Evolutionary conservation across 2,329 filamentous ascomycete genomes (phyloP), one percentile per base, ranked within the genome.

Genomic region (Penicillium sp.): DNA sequence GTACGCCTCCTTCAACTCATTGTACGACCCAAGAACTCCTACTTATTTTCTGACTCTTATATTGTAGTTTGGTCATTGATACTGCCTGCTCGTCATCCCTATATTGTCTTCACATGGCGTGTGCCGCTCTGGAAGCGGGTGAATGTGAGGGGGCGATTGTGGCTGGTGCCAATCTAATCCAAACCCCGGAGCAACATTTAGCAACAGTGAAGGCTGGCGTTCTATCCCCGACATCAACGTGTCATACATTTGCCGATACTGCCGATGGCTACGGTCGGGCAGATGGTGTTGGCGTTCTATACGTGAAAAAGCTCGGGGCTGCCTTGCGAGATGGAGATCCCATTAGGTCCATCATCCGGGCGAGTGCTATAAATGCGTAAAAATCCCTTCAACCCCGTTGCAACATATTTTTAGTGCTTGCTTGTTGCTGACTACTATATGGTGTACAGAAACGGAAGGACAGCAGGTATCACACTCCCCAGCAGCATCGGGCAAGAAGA

Each of bases 241-340:
- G 52, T 20, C 51, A 56, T 5, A 48, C 55, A 1, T 65, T 60
- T n/a, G 60, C 63, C 27, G 48, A 33, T 6, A 23, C 27, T 1
- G 62, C 59, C 8, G 20, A 58, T 37, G 61, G 64, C 4, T 67
- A 66, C 45, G 63, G 55, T 26, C 54, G 64, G 33, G 62, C 53
- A 14, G 64, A 67, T 11, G 64, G 58, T 5, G 49, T 57, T n/a
- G 60, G 25, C 6, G 47, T 47, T 5, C 15, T 68, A 5, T 48
- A 64, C 12, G 23, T 68, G 6, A 68, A 68, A 49, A 37, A 57
- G 1, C 44, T 67, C 5, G 33, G 25, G 1, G 54, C 60, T 26
- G 65, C 65, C 2, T 7, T 61, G 11, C 18, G 41, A 4, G 59
- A 64, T 37, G 60, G 59, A 15, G 62, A 66, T 48, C 53, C 52